Evolutionary conservation across 768 basidiomycete species (phyloP).

Genomic region (Cystobasidium ongulense): DNA sequence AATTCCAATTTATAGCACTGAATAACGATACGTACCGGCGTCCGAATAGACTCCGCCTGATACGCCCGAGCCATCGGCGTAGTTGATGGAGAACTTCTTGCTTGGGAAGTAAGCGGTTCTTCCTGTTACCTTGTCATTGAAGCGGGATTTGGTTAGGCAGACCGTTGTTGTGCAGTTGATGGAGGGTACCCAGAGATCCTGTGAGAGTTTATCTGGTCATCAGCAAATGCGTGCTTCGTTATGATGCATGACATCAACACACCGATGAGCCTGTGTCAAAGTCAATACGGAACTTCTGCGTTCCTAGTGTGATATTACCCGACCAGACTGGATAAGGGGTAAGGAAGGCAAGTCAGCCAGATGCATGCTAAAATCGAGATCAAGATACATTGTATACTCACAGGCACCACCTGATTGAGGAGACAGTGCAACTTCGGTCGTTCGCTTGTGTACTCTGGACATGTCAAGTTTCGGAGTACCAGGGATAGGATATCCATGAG

Average conservation of each 20-base stretch:
- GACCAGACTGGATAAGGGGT: constrained; percentile 47
- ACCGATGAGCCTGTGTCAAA: constrained; percentile 46
- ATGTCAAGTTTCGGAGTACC: constrained; percentile 8
- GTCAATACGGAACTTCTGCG: constrained; percentile 48
- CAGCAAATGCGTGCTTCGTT: neutral
- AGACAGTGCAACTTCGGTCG: neutral
- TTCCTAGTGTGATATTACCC: constrained; percentile 48
- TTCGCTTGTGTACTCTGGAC: neutral
- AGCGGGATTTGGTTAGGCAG: constrained; percentile 41
- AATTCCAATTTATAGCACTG: neutral
- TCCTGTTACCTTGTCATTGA: neutral
- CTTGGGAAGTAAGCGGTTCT: neutral
- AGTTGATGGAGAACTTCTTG: constrained; percentile 48
- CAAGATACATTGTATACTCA: neutral
- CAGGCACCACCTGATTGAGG: constrained; percentile 8
- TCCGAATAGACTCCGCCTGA: constrained; percentile 51
- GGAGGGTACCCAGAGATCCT: constrained; percentile 40
- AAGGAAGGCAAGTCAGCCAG: neutral
- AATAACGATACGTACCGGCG: constrained; percentile 44
- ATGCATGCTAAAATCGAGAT: neutral
- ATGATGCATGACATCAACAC: neutral
- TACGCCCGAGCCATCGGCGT: constrained; percentile 52
- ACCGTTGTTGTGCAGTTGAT: constrained; percentile 32
- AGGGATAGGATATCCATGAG: neutral
- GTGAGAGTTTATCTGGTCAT: neutral